These are phyloP conservation scores for Scleroderma bovista DNA, from an alignment of 768 basidiomycete genomes.

Conservation along the genomic window DNA sequence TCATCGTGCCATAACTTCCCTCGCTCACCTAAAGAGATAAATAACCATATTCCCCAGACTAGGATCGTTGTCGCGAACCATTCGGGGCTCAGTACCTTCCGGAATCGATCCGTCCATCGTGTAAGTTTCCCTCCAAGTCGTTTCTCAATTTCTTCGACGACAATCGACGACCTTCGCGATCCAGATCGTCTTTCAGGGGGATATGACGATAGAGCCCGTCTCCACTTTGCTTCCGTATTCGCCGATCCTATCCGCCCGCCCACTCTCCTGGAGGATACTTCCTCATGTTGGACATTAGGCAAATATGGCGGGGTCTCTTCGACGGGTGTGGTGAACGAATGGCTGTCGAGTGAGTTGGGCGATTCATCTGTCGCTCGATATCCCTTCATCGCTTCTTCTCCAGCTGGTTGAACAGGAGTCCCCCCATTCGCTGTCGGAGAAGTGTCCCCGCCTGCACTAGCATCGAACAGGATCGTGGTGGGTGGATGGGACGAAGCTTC, in stretches of 20 bases:
- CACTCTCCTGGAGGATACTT: constrained; percentile 12
- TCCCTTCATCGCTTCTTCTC: constrained; percentile 18
- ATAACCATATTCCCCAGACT: constrained; percentile 74
- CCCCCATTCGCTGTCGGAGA: neutral
- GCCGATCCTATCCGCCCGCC: constrained; percentile 6
- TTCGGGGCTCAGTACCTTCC: constrained; percentile 66
- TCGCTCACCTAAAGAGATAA: constrained; percentile 67
- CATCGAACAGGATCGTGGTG: constrained; percentile 5
- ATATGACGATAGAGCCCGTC: neutral
- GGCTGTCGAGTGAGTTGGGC: constrained; percentile 24
- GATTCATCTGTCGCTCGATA: constrained; percentile 27
- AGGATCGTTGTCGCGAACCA: constrained; percentile 75
- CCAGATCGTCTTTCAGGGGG: constrained; percentile 7
- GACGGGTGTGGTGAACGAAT: constrained; percentile 17
- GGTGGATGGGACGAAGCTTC: constrained; percentile 4
- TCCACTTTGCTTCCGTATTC: constrained; percentile 15
- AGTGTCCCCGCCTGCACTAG: constrained; percentile 22
- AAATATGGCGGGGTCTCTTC: constrained; percentile 23
- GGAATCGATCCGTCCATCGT: constrained; percentile 53
- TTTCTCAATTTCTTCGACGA: constrained; percentile 34
- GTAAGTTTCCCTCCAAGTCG: constrained; percentile 43
- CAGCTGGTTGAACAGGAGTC: constrained; percentile 2
- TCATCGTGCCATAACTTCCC: neutral
- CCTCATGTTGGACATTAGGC: constrained; percentile 26
- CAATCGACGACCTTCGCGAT: constrained; percentile 35